Evolutionary conservation across 116 monocot genomes (phyloP), one percentile per base, ranked within the genome.

Genomic region (Posidonia oceanica): DNA sequence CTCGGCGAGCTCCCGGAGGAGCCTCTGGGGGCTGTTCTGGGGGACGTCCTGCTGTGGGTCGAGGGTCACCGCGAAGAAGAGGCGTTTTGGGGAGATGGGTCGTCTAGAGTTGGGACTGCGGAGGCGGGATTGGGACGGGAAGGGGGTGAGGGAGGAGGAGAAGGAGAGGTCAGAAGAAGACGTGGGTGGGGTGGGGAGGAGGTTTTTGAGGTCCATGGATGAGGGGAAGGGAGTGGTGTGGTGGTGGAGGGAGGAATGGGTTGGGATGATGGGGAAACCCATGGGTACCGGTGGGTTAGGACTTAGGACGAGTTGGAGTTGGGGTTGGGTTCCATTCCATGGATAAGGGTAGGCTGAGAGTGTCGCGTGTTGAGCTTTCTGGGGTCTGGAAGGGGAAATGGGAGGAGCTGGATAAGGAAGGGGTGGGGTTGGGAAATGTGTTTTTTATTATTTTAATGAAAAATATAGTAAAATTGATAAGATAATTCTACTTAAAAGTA

Each of bases 1-100:
- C 88, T 96, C 88, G 15, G 84, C 81, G 61, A 96, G 96, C 80
- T 96, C 96, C 13, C 73, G 73, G 54, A 96, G 96, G 64, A 96
- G 86, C 37, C 84, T 67, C 56, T 81, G 88, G 66, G 88, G 96
- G 80, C 86, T 85, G 81, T 96, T 91, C 21, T 81, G 61, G 38
- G 88, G 79, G 70, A 72, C 29, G 16, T 70, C 70, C 54, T 72
- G 62, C 58, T 63, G 54, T 60, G 75, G 67, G 74, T 71, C 37
- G 69, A 70, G 61, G 77, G 84, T 68, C 65, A 81, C 60, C 61
- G 87, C 74, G 72, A 52, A 70, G 77, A 80, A 53, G 41, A 48
- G 38, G 59, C 36, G 39, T 51, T 58, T 69, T 7, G n/a, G 63
- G 66, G 59, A 8, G 54, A 23, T 64, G 63, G 75, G 60, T 59